A percentile compares a stretch with the other conserved stretches of the same genome.
phyloP scores from a whole-genome alignment of 192 early-diverging fungal genomes.

The Backusella westeae region DNA sequence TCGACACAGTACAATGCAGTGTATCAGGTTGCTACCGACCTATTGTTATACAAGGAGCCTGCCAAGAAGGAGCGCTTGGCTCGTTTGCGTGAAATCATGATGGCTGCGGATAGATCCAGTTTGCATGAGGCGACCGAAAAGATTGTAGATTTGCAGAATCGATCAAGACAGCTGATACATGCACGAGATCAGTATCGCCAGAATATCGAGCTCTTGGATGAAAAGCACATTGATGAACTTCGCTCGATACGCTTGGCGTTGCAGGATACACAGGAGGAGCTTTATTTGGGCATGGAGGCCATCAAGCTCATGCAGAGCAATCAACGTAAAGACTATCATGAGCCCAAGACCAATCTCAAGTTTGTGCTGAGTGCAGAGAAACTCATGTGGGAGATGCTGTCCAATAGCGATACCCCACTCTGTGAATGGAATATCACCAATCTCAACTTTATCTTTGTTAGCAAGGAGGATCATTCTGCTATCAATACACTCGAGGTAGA shows the following conservation, averaged over 20 bases:
- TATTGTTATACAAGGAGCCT: constrained; percentile 84
- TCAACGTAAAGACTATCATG: constrained; percentile 55
- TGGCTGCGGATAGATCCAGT: constrained; percentile 79
- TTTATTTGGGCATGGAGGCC: constrained; percentile 72
- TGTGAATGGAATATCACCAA: constrained; percentile 69
- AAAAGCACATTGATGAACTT: constrained; percentile 31
- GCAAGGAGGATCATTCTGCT: constrained; percentile 83
- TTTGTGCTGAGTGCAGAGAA: constrained; percentile 53
- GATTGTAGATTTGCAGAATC: constrained; percentile 58
- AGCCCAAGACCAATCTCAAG: constrained; percentile 56
- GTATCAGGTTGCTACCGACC: constrained; percentile 71
- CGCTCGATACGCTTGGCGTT: constrained; percentile 19
- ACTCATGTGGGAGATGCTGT: constrained; percentile 74
- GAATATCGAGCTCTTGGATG: constrained; percentile 17
- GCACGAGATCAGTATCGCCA: constrained; percentile 32
- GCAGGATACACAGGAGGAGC: constrained; percentile 50
- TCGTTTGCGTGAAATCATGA: constrained; percentile 69
- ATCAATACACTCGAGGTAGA: constrained; percentile 75
- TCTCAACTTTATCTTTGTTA: constrained; percentile 65
- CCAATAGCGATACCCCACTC: constrained; percentile 60
- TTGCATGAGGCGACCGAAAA: constrained; percentile 53
- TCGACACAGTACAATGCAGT: constrained; percentile 74
- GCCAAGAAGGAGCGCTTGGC: constrained; percentile 68
- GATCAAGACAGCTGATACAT: constrained; percentile 47
- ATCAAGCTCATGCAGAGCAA: constrained; percentile 56